Evolutionary conservation across 1,284 basidiomycete species (phyloP).

Genomic region (Cutaneotrichosporon sp.): DNA sequence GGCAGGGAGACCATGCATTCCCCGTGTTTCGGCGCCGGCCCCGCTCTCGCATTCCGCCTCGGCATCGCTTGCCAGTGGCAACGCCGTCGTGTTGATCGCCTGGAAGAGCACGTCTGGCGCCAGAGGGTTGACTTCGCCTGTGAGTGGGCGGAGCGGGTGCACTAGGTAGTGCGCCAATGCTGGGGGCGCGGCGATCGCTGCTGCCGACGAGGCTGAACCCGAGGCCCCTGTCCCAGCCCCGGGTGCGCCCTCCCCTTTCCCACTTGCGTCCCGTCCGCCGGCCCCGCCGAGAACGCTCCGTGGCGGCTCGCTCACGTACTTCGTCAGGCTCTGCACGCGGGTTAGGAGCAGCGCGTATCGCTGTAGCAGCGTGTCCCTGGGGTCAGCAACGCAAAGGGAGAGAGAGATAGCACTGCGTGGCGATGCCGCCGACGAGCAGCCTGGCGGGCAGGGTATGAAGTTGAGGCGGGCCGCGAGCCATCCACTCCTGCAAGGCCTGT

Average conservation of each 20-base stretch:
- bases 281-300: not conserved
- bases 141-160: slow-evolving; percentile 36
- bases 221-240: too few relatives aligned
- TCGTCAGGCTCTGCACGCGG: slow-evolving; percentile 32
- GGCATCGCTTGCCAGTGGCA: slow-evolving; percentile 10
- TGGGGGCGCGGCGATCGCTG: not conserved
- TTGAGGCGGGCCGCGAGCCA: too few relatives aligned
- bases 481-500: too few relatives aligned
- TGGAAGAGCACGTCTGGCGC: slow-evolving; percentile 36
- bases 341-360: slow-evolving; percentile 39
- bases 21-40: not conserved
- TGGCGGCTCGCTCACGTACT: slow-evolving; percentile 22
- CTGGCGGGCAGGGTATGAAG: too few relatives aligned
- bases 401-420: too few relatives aligned
- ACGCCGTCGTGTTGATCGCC: slow-evolving; percentile 28
- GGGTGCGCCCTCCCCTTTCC: not conserved
- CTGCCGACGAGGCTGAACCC: too few relatives aligned
- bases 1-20: slow-evolving; percentile 8
- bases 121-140: slow-evolving; percentile 19
- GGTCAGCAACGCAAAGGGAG: not conserved
- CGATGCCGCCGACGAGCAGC: too few relatives aligned
- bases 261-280: not conserved
- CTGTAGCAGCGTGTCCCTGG: slow-evolving; percentile 38
- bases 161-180: slow-evolving; percentile 26
- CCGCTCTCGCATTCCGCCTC: not conserved